Conservation (phyloP, 116 monocot species). For the Posidonia oceanica region DNA sequence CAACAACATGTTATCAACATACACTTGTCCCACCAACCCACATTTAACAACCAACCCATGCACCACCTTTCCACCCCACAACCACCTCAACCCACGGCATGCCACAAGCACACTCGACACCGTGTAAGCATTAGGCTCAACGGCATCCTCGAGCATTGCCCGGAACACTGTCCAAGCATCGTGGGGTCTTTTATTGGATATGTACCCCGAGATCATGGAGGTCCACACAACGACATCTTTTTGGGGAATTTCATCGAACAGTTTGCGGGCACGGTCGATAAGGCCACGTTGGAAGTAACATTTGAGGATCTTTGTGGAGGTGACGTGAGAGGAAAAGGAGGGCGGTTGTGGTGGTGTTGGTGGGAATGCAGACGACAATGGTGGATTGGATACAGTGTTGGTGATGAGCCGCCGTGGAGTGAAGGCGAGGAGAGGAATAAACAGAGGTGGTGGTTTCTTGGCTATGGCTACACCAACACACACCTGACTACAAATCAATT, state of each 20-base stretch:
- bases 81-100: constrained; percentile 19
- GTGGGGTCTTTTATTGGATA: constrained; percentile 12
- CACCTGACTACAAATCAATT: too few relatives aligned
- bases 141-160: constrained; percentile 16
- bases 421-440: too few relatives aligned
- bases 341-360: not conserved
- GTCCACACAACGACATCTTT: constrained; percentile 54
- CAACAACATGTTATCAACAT: constrained; percentile 48
- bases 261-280: constrained; percentile 17
- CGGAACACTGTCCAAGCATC: constrained; percentile 30
- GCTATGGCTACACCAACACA: too few relatives aligned
- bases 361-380: not conserved
- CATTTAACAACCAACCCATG: constrained; percentile 30
- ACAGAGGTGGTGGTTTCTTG: too few relatives aligned
- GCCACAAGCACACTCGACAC: constrained; percentile 39
- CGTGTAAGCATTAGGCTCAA: constrained; percentile 50
- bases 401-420: not conserved
- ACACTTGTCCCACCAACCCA: constrained; percentile 23
- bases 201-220: constrained; percentile 47
- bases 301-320: constrained; percentile 4
- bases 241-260: constrained; percentile 46
- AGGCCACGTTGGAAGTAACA: constrained; percentile 16
- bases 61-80: not conserved
- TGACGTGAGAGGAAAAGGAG: too few relatives aligned
- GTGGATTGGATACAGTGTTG: not conserved